Conservation (phyloP, 176 grass and related monocot species). For the sorghum (Sorghum bicolor) region Sorghum_bicolor_NCBIv3 NC_012876.2:55207501-55208000, state of each 20-base stretch:
- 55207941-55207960: too few relatives aligned
- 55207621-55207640: not conserved
- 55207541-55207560: not conserved
- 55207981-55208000: too few relatives aligned
- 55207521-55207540: not conserved
- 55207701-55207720: too few relatives aligned
- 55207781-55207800: too few relatives aligned
- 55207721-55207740: slow-evolving; percentile 38
- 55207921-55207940: too few relatives aligned
- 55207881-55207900: not conserved
- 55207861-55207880: not conserved
- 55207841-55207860: not conserved
- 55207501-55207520: not conserved
- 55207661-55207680: not conserved
- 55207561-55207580: too few relatives aligned
- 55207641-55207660: not conserved
- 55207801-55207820: slow-evolving; percentile 1
- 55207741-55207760: slow-evolving; percentile 19
- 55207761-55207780: not conserved
- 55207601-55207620: not conserved
- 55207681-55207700: not conserved
- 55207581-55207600: not conserved
- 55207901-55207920: not conserved
- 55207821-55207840: not conserved
- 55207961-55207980: too few relatives aligned